phyloP scores from a whole-genome alignment of 1,284 basidiomycete species.

The Trichosporon faecale region DNA sequence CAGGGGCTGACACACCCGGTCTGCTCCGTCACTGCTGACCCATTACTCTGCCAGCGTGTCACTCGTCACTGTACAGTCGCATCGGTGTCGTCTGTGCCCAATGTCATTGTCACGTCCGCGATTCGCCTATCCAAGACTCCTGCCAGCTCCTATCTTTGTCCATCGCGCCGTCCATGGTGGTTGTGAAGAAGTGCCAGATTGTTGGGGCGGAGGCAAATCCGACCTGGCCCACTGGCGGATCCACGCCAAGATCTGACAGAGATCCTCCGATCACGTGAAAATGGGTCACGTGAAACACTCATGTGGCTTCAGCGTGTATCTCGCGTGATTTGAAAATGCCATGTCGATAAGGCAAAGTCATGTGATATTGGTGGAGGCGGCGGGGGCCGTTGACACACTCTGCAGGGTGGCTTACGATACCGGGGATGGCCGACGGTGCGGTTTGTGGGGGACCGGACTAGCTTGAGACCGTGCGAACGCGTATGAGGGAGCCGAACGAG shows the following conservation, averaged over 20 bases:
- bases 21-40: background rate
- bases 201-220: background rate
- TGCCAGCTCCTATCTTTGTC: background rate
- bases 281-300: background rate
- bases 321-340: background rate
- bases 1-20: background rate
- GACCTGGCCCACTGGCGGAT: background rate
- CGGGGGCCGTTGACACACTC: background rate
- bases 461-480: background rate
- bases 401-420: background rate
- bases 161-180: background rate
- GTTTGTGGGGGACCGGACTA: constrained; percentile 1
- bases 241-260: background rate
- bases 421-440: constrained; percentile 1
- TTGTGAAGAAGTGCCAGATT: background rate
- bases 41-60: background rate
- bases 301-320: background rate
- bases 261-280: background rate
- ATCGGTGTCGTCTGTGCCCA: background rate
- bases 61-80: background rate
- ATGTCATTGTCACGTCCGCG: background rate
- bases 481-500: background rate
- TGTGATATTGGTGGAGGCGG: background rate
- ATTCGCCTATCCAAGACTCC: background rate
- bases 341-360: background rate